Evolutionary conservation across 1,284 basidiomycete species (phyloP), one percentile per base, ranked within the genome.

Genomic region (Fomitopsis pinicola): DNA sequence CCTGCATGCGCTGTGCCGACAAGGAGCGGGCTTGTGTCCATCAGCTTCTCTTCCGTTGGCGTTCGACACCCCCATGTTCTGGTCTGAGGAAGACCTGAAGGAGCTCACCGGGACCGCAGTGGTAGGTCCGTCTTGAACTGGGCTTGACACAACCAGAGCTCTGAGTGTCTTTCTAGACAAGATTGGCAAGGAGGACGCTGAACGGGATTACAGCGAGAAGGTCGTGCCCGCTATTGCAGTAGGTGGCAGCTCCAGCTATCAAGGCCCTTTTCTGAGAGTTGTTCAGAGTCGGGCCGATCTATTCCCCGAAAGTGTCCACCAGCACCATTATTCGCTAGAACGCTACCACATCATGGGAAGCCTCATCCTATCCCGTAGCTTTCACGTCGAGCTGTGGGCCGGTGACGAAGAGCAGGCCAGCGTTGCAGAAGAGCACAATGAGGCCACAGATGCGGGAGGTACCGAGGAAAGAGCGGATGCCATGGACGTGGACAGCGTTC

Each of bases 31-130:
- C 45, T 40, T 36, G n/a, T 33, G 45, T 38, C 7, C 44, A 30
- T 14, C 64, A 89, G 87, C 75, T 35, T 80, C 77, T 40, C 80
- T 98, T 68, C 96, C 97, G 0, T 78, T 71, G 1, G 64, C 67
- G 9, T 99, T 99, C 71, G 83, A 91, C 65, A 97, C 95, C 0
- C 94, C 96, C 1, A 98, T 99, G 94, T 97, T 98, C 73, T 99
- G 97, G 97, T 76, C 71, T 35, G 80, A 83, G 1, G 80, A 82
- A 2, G 93, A 98, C 59, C 75, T 97, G 3, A 72, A 77, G n/a
- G 87, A 92, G 68, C 82, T 99, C 7, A 74, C 80, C 63, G 97
- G 95, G 0, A 97, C 95, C 42, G 85, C 89, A 38, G 87, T 99
- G 73, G 81, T 91, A 81, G 85, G 94, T 94, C 73, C 70, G 86